Conservation (phyloP, 352 stramenopile species). For the Phytophthora cryptogea region DNA sequence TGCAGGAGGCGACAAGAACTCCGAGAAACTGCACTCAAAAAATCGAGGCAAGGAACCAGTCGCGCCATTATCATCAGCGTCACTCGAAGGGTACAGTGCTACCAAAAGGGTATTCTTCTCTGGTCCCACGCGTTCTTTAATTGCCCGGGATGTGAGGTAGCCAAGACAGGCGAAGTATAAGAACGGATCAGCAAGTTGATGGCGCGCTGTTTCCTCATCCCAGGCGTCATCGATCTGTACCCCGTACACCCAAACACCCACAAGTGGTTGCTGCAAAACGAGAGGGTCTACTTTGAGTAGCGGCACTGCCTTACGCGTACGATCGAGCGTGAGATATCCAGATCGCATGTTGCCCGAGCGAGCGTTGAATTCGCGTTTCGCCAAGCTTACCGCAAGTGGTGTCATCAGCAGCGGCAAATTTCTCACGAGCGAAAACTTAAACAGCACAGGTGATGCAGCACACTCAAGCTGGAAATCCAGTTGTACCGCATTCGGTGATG, state of each 20-base stretch:
- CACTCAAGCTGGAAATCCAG: conserved; percentile 58
- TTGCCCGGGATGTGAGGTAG: conserved; percentile 52
- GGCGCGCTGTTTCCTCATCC: conserved; percentile 33
- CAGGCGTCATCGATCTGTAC: conserved; percentile 60
- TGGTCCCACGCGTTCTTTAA: conserved; percentile 65
- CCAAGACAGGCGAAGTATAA: conserved; percentile 63
- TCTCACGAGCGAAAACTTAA: conserved; percentile 64
- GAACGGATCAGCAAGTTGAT: conserved; percentile 54
- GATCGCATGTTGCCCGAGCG: conserved; percentile 35
- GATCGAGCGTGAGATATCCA: conserved; percentile 76
- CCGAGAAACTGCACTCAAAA: conserved; percentile 64
- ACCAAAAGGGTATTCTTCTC: conserved; percentile 69
- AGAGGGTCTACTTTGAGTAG: conserved; percentile 76
- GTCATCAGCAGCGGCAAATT: conserved; percentile 82
- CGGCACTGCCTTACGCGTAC: conserved; percentile 74
- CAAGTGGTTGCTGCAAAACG: conserved; percentile 64
- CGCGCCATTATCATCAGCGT: conserved; percentile 10
- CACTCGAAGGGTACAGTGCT: conserved; percentile 50
- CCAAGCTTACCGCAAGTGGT: conserved; percentile 62
- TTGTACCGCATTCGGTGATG: conserved; percentile 39
- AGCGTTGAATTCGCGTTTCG: conserved; percentile 56
- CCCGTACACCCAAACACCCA: conserved; percentile 79
- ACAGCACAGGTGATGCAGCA: conserved; percentile 35
- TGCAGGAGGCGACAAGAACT: conserved; percentile 26
- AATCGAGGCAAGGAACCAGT: conserved; percentile 63